Conservation (phyloP, 2,329 filamentous ascomycete species). For the Pyrenophora seminiperda region DNA sequence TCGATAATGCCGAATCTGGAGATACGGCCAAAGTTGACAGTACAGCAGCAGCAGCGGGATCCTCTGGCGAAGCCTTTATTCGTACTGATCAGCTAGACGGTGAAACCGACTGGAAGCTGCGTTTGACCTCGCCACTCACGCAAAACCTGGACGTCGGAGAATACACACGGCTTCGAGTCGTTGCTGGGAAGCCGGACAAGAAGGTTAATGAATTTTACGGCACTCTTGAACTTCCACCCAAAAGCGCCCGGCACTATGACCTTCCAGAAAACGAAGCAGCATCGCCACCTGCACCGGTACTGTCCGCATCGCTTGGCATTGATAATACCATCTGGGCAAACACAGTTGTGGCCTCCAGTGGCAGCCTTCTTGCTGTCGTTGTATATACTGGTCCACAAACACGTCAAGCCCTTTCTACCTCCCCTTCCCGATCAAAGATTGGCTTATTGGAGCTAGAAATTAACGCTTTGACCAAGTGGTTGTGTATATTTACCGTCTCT, state of each 20-base stretch:
- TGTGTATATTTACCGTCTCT: slow-evolving; percentile 84
- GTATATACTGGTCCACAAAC: slow-evolving; percentile 96
- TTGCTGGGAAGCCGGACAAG: slow-evolving; percentile 87
- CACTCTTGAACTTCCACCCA: slow-evolving; percentile 76
- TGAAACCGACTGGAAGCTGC: slow-evolving; percentile 98
- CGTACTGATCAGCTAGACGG: slow-evolving; percentile 96
- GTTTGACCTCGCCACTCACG: slow-evolving; percentile 82
- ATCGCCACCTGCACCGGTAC: slow-evolving; percentile 32
- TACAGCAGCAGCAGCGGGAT: slow-evolving; percentile 28
- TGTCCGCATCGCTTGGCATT: slow-evolving; percentile 78
- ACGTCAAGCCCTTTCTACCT: slow-evolving; percentile 89
- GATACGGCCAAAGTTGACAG: slow-evolving; percentile 22
- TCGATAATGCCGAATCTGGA: slow-evolving; percentile 27
- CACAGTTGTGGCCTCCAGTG: slow-evolving; percentile 93
- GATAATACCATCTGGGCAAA: slow-evolving; percentile 99
- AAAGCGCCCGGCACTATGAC: slow-evolving; percentile 55
- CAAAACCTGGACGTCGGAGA: slow-evolving; percentile 77
- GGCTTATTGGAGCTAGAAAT: slow-evolving; percentile 95
- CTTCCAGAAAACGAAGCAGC: slow-evolving; percentile 41
- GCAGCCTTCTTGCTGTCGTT: slow-evolving; percentile 83
- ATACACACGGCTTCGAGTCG: slow-evolving; percentile 69
- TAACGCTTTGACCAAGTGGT: slow-evolving; percentile 93
- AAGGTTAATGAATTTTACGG: slow-evolving; percentile 95
- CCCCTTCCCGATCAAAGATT: slow-evolving; percentile 88
- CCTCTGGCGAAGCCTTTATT: slow-evolving; percentile 91